Base-by-base conservation (phyloP, 495 filamentous ascomycete species). In the Platismatia glauca region DNA sequence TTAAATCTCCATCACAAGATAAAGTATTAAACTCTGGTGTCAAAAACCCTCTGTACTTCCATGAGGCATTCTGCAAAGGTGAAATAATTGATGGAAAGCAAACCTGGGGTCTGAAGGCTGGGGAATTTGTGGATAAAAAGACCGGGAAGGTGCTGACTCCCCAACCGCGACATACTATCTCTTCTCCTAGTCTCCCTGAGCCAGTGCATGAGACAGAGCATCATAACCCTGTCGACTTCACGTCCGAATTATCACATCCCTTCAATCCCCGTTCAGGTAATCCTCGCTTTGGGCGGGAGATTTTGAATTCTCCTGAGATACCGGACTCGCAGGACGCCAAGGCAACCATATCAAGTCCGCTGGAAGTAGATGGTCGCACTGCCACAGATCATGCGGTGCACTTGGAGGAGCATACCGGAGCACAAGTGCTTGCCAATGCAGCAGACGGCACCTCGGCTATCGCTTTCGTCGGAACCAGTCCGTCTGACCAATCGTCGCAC, bases 21-120 rank as follows among this genome's bases (percentile, higher is more conserved):
- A 31, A 18, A 4, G 9, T 53, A 29, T 11, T 53, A 15, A 33
- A 53, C 4, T 53, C 50, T 20, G 50, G 50, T 53, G 18, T 12
- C 29, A 53, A 53, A 33, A 53, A 53, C 11, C 50, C 50, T 53
- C 50, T 53, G 8, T 53, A 53, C 50, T 53, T 53, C 24, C 50
- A 53, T 53, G 50, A 53, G 29, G 50, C 50, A 20, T 53, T 53
- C 50, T 53, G 50, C 50, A 53, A 53, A 53, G 50, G 50, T 18
- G 50, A n/a, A 3, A 53, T 34, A 1, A 11, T 53, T 6, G 22
- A 53, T 7, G 50, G 50, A 33, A 53, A 20, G 29, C 50, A 53
- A 20, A 33, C 50, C 7, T 53, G 50, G 50, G 20, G 27, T 2
- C 50, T 53, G 50, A 53, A 11, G 16, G 29, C 50, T 20, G 50